Conservation (phyloP, 2,329 filamentous ascomycete species). For the Penicillium sumatraense region DNA sequence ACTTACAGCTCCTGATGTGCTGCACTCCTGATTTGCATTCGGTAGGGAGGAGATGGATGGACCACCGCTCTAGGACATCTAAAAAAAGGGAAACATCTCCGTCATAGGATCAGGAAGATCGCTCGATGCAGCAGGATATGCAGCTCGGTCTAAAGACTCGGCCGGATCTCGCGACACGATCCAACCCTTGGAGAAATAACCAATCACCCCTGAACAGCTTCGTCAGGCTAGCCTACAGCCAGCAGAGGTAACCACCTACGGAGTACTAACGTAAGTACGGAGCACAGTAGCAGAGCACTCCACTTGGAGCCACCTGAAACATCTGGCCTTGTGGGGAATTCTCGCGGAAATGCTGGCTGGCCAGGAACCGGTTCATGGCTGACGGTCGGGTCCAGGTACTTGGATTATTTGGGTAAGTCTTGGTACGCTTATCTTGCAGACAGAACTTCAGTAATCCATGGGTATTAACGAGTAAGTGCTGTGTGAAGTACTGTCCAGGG, state of each 20-base stretch:
- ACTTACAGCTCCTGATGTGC: too few species aligned
- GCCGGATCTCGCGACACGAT: constrained; percentile 21
- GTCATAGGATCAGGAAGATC: too few species aligned
- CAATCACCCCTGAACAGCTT: constrained; percentile 12
- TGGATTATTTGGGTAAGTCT: neutral
- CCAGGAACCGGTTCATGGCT: constrained; percentile 16
- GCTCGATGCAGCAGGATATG: constrained; percentile 8
- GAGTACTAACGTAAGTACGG: too few species aligned
- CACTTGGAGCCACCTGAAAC: constrained; percentile 23
- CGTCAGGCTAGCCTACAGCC: constrained; percentile 18
- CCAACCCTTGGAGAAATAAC: too few species aligned
- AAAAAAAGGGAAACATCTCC: too few species aligned
- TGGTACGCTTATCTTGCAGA: constrained; percentile 1
- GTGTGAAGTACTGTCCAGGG: too few species aligned
- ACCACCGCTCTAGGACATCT: too few species aligned
- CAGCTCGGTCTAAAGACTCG: constrained; percentile 13
- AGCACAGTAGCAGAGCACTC: too few species aligned
- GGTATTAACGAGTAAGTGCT: too few species aligned
- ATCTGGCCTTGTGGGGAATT: constrained; percentile 21
- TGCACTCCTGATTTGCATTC: too few species aligned
- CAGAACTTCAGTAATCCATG: too few species aligned
- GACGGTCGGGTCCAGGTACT: constrained; percentile 1
- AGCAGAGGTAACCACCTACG: too few species aligned
- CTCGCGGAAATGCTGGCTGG: neutral
- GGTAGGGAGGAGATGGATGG: neutral